Base-by-base conservation (phyloP, 2,329 filamentous ascomycete genomes). In the Phaeoacremonium minimum region DNA sequence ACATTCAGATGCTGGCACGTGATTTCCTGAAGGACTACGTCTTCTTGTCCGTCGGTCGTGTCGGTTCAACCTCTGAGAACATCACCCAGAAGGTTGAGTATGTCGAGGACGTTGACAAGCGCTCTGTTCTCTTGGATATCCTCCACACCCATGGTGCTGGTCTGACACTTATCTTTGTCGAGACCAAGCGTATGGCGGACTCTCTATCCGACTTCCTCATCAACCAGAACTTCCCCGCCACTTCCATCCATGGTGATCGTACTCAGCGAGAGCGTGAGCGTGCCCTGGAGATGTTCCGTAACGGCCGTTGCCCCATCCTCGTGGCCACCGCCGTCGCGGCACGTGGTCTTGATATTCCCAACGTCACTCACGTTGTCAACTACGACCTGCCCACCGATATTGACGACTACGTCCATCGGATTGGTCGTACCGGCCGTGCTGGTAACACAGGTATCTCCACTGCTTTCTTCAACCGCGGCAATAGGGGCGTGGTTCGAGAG, bases 11-110 rank as follows among this genome's bases (percentile, higher is more conserved):
- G 86, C 85, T 98, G 42, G 93, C 93, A 43, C 85, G 93, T 57
- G 93, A 98, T 64, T 98, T 98, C 79, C 73, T 98, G 60, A 96
- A 95, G 75, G 93, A 98, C 61, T 98, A 98, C 71, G 83, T 98
- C 57, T 98, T 98, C 81, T 77, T 98, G 55, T 98, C 93, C 13
- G 93, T 98, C 51, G 93, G 91, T 56, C 91, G 93, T 79, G 93
- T 97, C 42, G 93, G 93, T 66, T 97, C 93, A 35, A 97, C 93
- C 19, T 97, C 93, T n/a, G 91, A 97, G 80, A 98, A 97, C 77
- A 97, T 98, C 46, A 97, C 93, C 37, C 93, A 98, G 68, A 95
- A 95, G 76, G 81, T 98, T 38, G 91, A 97, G 69, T 97, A 97
- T 53, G 59, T 97, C 42, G 91, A 97, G 70, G 93, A 97, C 53